Percentiles rank a stretch among this genome's conserved stretches.
phyloP scores from a whole-genome alignment of 2,329 filamentous ascomycete genomes.

The Aspergillus proliferans region DNA sequence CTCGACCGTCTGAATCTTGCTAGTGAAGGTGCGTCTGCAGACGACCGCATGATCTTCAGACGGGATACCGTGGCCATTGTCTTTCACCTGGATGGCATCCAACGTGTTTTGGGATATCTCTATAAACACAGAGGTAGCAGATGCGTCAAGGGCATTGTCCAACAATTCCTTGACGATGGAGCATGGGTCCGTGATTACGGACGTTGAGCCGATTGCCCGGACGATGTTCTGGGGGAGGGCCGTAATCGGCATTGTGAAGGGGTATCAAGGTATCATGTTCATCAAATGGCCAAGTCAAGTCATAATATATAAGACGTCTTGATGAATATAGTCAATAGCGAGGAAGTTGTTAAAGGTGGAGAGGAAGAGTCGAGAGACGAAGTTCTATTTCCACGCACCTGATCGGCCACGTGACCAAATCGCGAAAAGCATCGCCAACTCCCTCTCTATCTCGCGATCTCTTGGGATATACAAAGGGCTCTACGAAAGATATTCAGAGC shows the following conservation, averaged over 20 bases:
- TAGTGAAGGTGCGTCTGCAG: conserved; percentile 56
- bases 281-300: neutral
- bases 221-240: conserved; percentile 38
- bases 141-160: conserved; percentile 62
- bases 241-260: conserved; percentile 40
- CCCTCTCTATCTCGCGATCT: neutral
- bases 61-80: conserved; percentile 59
- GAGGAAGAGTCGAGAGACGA: neutral
- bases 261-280: neutral
- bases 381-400: conserved; percentile 2
- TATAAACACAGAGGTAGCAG: conserved; percentile 51
- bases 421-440: conserved; percentile 1
- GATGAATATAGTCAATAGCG: neutral
- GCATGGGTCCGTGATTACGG: conserved; percentile 51
- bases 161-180: conserved; percentile 60
- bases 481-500: neutral
- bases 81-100: conserved; percentile 57
- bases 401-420: conserved; percentile 1
- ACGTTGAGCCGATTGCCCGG: conserved; percentile 51
- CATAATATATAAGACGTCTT: conserved; percentile 1
- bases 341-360: neutral
- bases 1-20: conserved; percentile 54
- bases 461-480: neutral
- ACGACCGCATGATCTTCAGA: conserved; percentile 50
- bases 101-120: conserved; percentile 55